Evolutionary conservation across 441 rosid genomes (phyloP).

Genomic region (Bocquillonia castaneifolia): DNA sequence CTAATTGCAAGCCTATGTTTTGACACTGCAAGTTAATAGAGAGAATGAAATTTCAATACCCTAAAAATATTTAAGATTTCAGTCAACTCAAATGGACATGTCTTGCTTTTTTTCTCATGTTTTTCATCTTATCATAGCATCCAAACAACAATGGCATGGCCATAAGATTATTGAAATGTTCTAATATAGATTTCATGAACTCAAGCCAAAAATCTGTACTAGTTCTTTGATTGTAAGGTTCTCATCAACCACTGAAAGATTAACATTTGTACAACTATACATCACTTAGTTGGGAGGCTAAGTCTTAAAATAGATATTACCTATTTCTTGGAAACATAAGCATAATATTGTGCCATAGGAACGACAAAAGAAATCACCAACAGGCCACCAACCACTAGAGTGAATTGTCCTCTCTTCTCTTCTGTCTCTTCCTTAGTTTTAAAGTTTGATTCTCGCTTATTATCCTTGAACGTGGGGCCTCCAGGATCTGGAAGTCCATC

Average conservation of each 20-base stretch:
- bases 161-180: slow-evolving; percentile 13
- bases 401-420: slow-evolving; percentile 91
- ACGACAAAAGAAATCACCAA: slow-evolving; percentile 89
- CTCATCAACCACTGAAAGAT: slow-evolving; percentile 27
- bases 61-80: not conserved
- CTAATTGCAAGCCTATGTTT: slow-evolving; percentile 5
- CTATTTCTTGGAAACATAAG: slow-evolving; percentile 84
- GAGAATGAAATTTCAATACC: not conserved
- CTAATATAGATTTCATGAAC: slow-evolving; percentile 13
- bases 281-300: slow-evolving; percentile 14
- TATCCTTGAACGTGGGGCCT: slow-evolving; percentile 63
- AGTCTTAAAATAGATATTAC: slow-evolving; percentile 7
- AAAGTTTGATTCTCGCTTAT: slow-evolving; percentile 84
- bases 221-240: slow-evolving; percentile 23
- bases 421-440: slow-evolving; percentile 83
- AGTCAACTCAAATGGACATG: not conserved
- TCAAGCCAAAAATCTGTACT: slow-evolving; percentile 26
- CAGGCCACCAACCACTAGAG: slow-evolving; percentile 87
- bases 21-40: slow-evolving; percentile 6
- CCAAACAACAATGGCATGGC: not conserved
- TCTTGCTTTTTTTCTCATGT: not conserved
- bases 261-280: slow-evolving; percentile 30
- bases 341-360: slow-evolving; percentile 96
- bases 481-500: slow-evolving; percentile 94
- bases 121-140: not conserved